Evolutionary conservation across 345 rosid species (phyloP).

Genomic region (Populus tremula): DNA sequence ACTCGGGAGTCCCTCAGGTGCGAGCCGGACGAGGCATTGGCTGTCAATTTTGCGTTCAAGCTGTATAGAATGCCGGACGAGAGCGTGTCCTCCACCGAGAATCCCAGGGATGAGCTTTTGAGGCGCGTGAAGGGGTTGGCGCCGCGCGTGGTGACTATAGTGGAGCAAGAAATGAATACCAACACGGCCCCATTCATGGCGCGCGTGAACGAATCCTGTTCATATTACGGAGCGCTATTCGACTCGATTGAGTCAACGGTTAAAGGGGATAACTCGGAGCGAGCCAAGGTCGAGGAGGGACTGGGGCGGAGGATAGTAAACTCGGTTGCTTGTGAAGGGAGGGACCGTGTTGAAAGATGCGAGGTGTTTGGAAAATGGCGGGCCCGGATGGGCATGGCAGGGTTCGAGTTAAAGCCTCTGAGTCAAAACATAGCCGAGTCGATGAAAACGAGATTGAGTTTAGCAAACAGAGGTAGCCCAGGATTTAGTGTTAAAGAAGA

Average conservation of each 20-base stretch:
- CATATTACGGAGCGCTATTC: conserved; percentile 67
- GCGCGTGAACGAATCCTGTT: conserved; percentile 51
- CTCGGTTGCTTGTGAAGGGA: conserved; percentile 84
- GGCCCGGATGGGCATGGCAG: conserved; percentile 94
- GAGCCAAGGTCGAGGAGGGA: conserved; percentile 61
- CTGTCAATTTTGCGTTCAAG: conserved; percentile 80
- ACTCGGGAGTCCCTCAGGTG: conserved; percentile 67
- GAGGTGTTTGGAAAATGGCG: conserved; percentile 96
- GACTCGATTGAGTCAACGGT: conserved; percentile 73
- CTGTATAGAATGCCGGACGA: conserved; percentile 75
- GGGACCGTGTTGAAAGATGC: conserved; percentile 82
- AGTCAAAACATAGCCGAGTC: conserved; percentile 56
- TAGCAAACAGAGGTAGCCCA: conserved; percentile 46
- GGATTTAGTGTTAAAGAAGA: conserved; percentile 80
- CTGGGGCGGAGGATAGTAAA: conserved; percentile 62
- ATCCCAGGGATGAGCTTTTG: conserved; percentile 86
- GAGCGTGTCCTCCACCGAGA: conserved; percentile 79
- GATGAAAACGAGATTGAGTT: conserved; percentile 47
- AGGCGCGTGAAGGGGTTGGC: conserved; percentile 70
- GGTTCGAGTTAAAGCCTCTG: conserved; percentile 62
- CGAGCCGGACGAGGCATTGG: conserved; percentile 60
- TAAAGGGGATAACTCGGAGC: conserved; percentile 36
- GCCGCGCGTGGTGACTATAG: conserved; percentile 76
- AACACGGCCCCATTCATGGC: conserved; percentile 70
- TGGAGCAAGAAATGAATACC: conserved; percentile 68